A percentile compares a stretch with the other conserved stretches of the same genome.
Conservation (phyloP, 257 asterid genomes). For the Solanum etuberosum region DNA sequence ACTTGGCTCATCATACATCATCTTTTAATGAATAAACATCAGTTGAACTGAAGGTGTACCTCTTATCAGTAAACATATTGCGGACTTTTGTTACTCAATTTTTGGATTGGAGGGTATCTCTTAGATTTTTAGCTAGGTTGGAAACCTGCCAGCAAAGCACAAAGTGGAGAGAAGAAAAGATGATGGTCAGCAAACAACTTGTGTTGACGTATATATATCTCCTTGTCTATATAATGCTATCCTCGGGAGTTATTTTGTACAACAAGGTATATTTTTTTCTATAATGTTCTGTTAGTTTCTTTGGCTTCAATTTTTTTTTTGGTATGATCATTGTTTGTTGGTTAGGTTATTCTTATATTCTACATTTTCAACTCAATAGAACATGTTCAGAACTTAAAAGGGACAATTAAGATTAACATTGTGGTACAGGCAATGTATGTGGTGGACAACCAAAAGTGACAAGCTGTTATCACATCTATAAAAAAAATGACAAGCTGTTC, state of each 20-base stretch:
- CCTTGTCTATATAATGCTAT: conserved; percentile 59
- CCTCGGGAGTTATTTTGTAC: conserved; percentile 88
- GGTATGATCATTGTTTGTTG: neutral
- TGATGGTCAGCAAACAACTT: conserved; percentile 73
- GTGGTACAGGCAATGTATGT: neutral
- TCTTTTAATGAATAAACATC: neutral
- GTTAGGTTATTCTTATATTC: neutral
- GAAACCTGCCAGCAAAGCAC: neutral
- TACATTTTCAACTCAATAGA: neutral
- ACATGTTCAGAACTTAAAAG: neutral
- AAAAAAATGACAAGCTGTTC: neutral
- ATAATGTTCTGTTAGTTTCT: neutral
- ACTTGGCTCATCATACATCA: neutral
- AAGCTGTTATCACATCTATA: neutral
- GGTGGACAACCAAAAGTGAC: neutral
- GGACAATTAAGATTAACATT: neutral
- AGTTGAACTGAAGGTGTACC: neutral
- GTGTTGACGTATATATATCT: conserved; percentile 78
- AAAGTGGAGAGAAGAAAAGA: conserved; percentile 3
- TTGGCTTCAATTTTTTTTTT: neutral
- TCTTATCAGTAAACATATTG: neutral
- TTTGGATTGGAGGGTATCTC: neutral
- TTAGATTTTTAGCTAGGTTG: neutral
- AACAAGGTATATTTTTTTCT: conserved; percentile 54
- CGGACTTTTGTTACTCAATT: neutral